Evolutionary conservation across 306 rosid genomes (phyloP).

Genomic region (Senna tora): DNA sequence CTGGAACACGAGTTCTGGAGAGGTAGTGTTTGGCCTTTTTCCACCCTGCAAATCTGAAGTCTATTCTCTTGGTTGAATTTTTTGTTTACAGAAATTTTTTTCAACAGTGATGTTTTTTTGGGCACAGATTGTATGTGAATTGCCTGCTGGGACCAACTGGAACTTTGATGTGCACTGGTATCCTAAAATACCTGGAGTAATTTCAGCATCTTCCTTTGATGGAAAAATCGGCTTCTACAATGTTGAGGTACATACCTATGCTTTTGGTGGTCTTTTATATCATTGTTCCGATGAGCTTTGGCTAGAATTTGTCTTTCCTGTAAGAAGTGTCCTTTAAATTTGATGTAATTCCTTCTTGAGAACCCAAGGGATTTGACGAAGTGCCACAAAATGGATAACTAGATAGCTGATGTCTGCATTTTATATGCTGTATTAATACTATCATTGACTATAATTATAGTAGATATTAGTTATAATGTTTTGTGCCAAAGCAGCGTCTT

Average conservation of each 20-base stretch:
- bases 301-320: conserved; percentile 21
- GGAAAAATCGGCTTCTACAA: conserved; percentile 93
- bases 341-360: conserved; percentile 11
- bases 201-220: conserved; percentile 96
- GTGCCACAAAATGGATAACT: conserved; percentile 21
- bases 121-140: conserved; percentile 80
- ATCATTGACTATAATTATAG: conserved; percentile 21
- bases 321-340: not conserved
- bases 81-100: conserved; percentile 14
- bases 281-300: not conserved
- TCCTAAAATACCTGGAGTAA: conserved; percentile 88
- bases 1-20: conserved; percentile 95
- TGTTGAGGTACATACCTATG: conserved; percentile 68
- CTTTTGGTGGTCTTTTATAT: conserved; percentile 21
- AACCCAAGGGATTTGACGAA: conserved; percentile 17
- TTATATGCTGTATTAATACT: not conserved
- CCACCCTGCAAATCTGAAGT: not conserved
- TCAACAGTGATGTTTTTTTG: conserved; percentile 31
- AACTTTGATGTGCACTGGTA: conserved; percentile 99
- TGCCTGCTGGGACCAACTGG: conserved; percentile 96
- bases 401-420: conserved; percentile 12
- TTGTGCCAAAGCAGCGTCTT: conserved; percentile 14
- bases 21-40: conserved; percentile 54
- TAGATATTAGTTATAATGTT: conserved; percentile 20
- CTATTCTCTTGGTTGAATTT: conserved; percentile 7